Evolutionary conservation across 2,329 filamentous ascomycete genomes (phyloP), one percentile per base, ranked within the genome.

Genomic region (Albifimbria verrucaria): DNA sequence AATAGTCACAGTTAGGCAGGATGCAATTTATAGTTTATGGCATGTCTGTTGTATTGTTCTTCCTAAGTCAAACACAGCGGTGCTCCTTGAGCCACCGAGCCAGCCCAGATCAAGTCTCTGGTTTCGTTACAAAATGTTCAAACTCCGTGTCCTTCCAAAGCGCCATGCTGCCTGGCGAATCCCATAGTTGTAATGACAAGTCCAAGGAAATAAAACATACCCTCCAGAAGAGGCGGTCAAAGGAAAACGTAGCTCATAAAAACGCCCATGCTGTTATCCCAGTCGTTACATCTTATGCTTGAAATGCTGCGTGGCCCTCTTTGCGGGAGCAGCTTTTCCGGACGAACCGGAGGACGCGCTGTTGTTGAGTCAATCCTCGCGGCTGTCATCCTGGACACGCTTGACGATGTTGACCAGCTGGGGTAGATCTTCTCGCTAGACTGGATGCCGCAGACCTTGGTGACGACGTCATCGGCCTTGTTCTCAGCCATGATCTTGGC

Each of bases 401-500:
- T 88, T 82, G 53, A 97, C 92, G 53, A 93, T 78, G 64, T 88
- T 79, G 46, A 92, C 81, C 28, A 97, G 82, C 66, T 86, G 81
- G 82, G 75, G 74, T 87, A 96, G 52, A 97, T 81, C 67, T 90
- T 88, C 68, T 97, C 90, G 22, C 72, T 77, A 55, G 84, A 75
- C 63, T 91, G 85, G 52, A 99, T 79, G 41, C 92, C 92, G 61
- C 90, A 95, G 58, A 99, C 82, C 72, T 93, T 83, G 68, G 79
- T 76, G 45, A 93, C 90, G 9, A 93, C 89, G 1, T 88, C 86
- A 62, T 89, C 86, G 15, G 93, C 78, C 2, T 79, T 78, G 66
- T 88, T 82, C 57, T 86, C 80, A 56, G 88, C 85, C 77, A 99
- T 88, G 67, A 95, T 91, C 77, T 89, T 86, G 65, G 90, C 90